These are phyloP conservation scores for Isatis lusitanica DNA, from an alignment of 441 rosid species.

Conservation along the genomic window DNA sequence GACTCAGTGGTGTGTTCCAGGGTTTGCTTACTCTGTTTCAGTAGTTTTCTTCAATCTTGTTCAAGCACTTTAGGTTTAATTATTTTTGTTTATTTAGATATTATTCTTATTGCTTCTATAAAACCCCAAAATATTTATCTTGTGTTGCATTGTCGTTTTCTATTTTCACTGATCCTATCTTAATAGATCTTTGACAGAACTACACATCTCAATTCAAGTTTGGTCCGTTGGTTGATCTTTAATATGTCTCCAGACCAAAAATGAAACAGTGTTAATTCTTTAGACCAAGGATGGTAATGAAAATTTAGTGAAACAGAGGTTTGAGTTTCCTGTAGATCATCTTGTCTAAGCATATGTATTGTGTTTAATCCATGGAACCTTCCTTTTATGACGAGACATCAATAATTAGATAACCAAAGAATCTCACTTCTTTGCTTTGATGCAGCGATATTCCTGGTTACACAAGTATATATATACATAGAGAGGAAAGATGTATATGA, in stretches of 20 bases:
- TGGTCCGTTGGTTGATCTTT: not conserved
- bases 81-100: no score
- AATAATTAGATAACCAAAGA: no score
- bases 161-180: not conserved
- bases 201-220: not conserved
- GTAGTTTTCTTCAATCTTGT: no score
- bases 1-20: no score
- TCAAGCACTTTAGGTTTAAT: no score
- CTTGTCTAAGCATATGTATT: not conserved
- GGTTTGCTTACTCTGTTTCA: no score
- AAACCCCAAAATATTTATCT: not conserved
- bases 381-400: no score
- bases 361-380: not conserved
- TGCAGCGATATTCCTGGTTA: not conserved
- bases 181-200: not conserved
- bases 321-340: not conserved
- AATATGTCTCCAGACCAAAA: not conserved
- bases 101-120: not conserved
- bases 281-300: not conserved
- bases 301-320: conserved; percentile 6
- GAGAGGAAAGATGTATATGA: conserved; percentile 35
- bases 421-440: not conserved
- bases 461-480: not conserved
- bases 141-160: not conserved
- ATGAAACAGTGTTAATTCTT: no score